Evolutionary conservation across 2,329 filamentous ascomycete genomes (phyloP).

Genomic region (Dactylonectria estremocensis): DNA sequence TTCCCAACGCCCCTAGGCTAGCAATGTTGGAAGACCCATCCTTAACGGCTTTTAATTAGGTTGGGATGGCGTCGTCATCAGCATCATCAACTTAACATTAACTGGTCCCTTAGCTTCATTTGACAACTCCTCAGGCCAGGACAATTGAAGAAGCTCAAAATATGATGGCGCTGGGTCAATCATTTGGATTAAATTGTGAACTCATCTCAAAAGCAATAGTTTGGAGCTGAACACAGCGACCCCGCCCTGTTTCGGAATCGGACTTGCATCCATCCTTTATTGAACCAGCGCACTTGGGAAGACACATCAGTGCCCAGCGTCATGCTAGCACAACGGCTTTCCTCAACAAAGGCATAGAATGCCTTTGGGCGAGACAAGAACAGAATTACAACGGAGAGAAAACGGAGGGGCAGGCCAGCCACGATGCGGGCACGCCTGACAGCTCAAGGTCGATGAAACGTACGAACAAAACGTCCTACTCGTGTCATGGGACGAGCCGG

Average conservation of each 20-base stretch:
- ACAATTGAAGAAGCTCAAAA: neutral
- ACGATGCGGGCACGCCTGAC: slow-evolving; percentile 6
- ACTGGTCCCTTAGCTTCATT: neutral
- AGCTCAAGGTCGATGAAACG: slow-evolving; percentile 22
- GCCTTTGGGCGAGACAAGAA: slow-evolving; percentile 7
- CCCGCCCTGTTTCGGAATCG: slow-evolving; percentile 1
- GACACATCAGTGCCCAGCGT: slow-evolving; percentile 19
- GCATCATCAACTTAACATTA: neutral
- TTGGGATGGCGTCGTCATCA: neutral
- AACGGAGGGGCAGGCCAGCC: neutral
- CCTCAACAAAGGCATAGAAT: neutral
- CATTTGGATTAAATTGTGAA: neutral
- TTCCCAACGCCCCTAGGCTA: neutral
- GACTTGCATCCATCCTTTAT: neutral
- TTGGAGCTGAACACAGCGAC: neutral
- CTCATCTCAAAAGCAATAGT: neutral
- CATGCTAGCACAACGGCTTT: slow-evolving; percentile 4
- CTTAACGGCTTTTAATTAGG: neutral
- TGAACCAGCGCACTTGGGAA: neutral
- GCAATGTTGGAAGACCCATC: neutral
- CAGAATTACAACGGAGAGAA: neutral
- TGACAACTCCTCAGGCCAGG: neutral
- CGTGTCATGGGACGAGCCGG: neutral
- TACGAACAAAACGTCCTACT: slow-evolving; percentile 7
- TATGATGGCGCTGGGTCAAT: neutral